Base-by-base conservation (phyloP, 1,139 yeast species). In the Candida buenavistaensis region DNA sequence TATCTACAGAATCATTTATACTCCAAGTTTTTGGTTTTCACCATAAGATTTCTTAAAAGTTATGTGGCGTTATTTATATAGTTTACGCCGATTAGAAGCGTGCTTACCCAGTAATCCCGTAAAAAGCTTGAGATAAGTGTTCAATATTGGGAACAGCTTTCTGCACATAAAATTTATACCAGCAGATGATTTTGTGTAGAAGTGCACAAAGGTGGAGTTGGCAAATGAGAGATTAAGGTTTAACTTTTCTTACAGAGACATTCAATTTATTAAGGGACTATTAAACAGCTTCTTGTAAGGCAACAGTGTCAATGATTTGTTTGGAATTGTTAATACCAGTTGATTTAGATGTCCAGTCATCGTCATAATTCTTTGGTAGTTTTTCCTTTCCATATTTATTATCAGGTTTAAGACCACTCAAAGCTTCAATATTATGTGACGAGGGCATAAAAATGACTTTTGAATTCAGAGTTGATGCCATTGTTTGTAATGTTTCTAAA, bases 381-480 rank as follows among this genome's bases (percentile, higher is more conserved):
- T 35, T 43, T 7, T 30, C 39, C 26, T 39, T 41, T 19, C 43
- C 47, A 19, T 29, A 28, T 15, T 27, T 24, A 6, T 28, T 39
- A n/a, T 36, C 42, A 17, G n/a, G 13, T 10, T 9, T 7, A 19
- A 54, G 36, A 35, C 54, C 55, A 4, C 54, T 42, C 13, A 55
- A 41, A 5, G 64, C 69, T 43, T 67, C 73, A 34, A 67, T 64
- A 45, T 65, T 72, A 37, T 59, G 67, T 5, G 74, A 57, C 6
- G 73, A 64, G 5, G 90, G 89, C 88, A 82, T 82, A 58, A 82
- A 82, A 20, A 82, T 82, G 40, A 82, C 89, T 59, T 81, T 79
- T 12, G 85, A 63, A 38, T 75, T 73, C 3, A 86, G 66, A 27
- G 72, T 54, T 49, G 67, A 76, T 23, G 88, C 85, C 88, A 82